Evolutionary conservation across 305 asterid species (phyloP).

Genomic region (Ruellia speciosa): DNA sequence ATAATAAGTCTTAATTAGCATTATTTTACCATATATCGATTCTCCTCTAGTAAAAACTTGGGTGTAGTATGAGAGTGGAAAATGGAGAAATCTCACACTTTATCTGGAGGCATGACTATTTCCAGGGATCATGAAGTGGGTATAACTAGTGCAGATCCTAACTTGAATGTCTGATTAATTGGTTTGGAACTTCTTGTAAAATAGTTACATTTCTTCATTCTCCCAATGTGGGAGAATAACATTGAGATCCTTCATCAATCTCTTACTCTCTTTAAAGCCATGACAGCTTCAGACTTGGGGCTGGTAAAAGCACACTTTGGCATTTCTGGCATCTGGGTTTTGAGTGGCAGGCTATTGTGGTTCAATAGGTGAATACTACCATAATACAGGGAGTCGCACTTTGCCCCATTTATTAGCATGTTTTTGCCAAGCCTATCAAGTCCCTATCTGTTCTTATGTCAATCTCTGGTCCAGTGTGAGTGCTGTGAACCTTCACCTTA

Average conservation of each 20-base stretch:
- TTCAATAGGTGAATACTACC: conserved; percentile 8
- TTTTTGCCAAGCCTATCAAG: neutral
- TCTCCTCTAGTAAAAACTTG: neutral
- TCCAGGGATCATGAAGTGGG: neutral
- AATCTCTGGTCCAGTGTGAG: conserved; percentile 2
- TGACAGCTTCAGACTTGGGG: conserved; percentile 3
- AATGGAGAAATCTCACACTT: neutral
- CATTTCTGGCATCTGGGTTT: conserved; percentile 5
- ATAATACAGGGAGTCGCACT: neutral
- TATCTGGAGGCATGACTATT: neutral
- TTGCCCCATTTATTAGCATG: conserved; percentile 3
- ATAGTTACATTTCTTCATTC: conserved; percentile 7
- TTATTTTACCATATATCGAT: neutral
- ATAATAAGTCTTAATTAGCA: neutral
- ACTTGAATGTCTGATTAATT: conserved; percentile 8
- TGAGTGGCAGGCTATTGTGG: conserved; percentile 2
- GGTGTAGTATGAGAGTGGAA: neutral
- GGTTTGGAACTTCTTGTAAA: conserved; percentile 3
- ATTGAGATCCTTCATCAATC: neutral
- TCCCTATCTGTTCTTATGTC: conserved; percentile 3
- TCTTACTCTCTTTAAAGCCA: conserved; percentile 12
- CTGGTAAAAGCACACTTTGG: conserved; percentile 12
- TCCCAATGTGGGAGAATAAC: conserved; percentile 9
- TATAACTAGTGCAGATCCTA: neutral
- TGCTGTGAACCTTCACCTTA: conserved; percentile 12